A percentile compares a stretch with the other conserved stretches of the same genome.
These are phyloP conservation scores for Wickerhamomyces silvicola DNA, from an alignment of 805 yeast genomes.

Conservation along the genomic window DNA sequence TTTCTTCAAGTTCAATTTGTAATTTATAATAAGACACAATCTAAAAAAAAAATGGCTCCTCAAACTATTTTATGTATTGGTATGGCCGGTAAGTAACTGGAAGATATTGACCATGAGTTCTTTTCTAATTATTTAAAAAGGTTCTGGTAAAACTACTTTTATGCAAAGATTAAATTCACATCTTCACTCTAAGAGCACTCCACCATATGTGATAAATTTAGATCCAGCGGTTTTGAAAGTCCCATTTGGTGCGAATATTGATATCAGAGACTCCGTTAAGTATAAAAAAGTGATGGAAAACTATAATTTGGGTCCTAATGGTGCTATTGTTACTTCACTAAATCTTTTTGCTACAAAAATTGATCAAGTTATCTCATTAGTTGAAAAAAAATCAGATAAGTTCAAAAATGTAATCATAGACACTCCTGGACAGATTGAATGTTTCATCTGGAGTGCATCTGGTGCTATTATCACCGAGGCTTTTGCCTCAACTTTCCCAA, in stretches of 20 bases:
- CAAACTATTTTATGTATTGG: slow-evolving; percentile 48
- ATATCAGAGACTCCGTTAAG: slow-evolving; percentile 92
- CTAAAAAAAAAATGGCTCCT: slow-evolving; percentile 26
- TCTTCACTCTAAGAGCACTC: slow-evolving; percentile 59
- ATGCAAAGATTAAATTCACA: slow-evolving; percentile 93
- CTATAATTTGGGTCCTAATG: slow-evolving; percentile 93
- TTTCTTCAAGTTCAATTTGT: too few relatives aligned
- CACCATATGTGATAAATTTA: slow-evolving; percentile 88
- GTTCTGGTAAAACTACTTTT: slow-evolving; percentile 94
- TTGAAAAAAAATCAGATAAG: slow-evolving; percentile 62
- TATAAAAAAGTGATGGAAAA: slow-evolving; percentile 96
- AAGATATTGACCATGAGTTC: neutral
- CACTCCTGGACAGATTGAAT: slow-evolving; percentile 98
- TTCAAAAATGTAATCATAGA: slow-evolving; percentile 76
- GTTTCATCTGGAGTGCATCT: slow-evolving; percentile 97
- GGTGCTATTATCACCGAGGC: slow-evolving; percentile 96
- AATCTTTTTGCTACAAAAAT: slow-evolving; percentile 91
- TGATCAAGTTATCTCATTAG: slow-evolving; percentile 84
- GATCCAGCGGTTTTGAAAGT: slow-evolving; percentile 95
- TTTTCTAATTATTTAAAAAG: slow-evolving; percentile 1
- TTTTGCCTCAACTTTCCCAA: slow-evolving; percentile 92
- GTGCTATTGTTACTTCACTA: slow-evolving; percentile 93
- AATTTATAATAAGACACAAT: neutral
- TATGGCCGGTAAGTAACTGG: slow-evolving; percentile 46
- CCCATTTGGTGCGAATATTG: slow-evolving; percentile 94